Base-by-base conservation (phyloP, 2,329 filamentous ascomycete species). In the Verticillium albo-atrum region DNA sequence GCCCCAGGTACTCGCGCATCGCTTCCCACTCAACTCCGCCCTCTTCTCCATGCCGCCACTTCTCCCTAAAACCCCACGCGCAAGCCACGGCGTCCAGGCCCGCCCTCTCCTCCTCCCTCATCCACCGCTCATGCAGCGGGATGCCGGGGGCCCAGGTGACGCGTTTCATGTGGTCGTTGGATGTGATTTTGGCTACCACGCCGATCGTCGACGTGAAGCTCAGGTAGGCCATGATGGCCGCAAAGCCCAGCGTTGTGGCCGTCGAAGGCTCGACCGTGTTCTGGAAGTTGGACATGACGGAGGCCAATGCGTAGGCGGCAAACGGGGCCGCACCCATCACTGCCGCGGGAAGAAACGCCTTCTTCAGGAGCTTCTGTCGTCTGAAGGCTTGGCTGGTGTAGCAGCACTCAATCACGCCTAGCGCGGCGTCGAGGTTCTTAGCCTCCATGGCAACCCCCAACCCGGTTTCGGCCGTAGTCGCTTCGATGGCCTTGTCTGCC, bases 111-210 rank as follows among this genome's bases (percentile, higher is more conserved):
- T 97, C 92, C 72, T 98, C 95, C 34, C 91, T 82, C 58, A 96
- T 73, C 90, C 93, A 98, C 15, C 95, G 84, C 68, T 91, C 84
- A 62, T 89, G 83, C 63, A 98, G 77, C 25, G 91, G 89, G 34
- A 91, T 89, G 12, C 95, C 95, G 0, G 86, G 86, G 9, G 89
- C 82, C 95, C 95, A 99, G 2, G 91, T 93, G 5, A 98, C 92
- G 23, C 95, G 86, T 68, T 89, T 88, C 91, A 97, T 97, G 74
- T 98, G 92, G 72, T 98, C 93, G 74, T 97, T 97, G 61, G 89
- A 82, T 34, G 94, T 97, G 27, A 91, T 88, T 61, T 96, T 79
- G 9, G 94, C 92, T 37, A 98, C 86, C 50, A 95, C 77, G 3
- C 94, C 95, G 57, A 98, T 84, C 10, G 89, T 91, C 4, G 86